A percentile compares a stretch with the other conserved stretches of the same genome.
Conservation (phyloP, 169 alveolate genomes). For the Plasmodium gallinaceum region DNA sequence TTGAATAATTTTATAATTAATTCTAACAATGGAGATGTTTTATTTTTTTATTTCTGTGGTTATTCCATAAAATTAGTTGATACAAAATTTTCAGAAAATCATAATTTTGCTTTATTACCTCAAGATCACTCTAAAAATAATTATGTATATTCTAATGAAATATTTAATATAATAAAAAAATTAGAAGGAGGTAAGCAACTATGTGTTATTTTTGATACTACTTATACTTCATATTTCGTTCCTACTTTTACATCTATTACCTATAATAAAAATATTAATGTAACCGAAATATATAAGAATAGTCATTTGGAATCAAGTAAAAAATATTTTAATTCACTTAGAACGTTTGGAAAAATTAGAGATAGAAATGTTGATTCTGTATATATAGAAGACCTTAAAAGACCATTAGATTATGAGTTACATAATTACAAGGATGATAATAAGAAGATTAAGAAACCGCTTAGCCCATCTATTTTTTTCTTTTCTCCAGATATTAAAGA, state of each 20-base stretch:
- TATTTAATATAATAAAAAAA: constrained; percentile 56
- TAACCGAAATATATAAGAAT: constrained; percentile 56
- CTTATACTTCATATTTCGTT: constrained; percentile 61
- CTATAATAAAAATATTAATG: constrained; percentile 39
- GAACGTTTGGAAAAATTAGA: constrained; percentile 50
- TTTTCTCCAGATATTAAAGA: constrained; percentile 64
- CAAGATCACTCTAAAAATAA: constrained; percentile 66
- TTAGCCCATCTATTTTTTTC: constrained; percentile 66
- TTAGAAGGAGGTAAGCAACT: constrained; percentile 71
- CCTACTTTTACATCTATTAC: constrained; percentile 48
- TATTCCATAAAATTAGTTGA: constrained; percentile 67
- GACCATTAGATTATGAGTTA: constrained; percentile 23
- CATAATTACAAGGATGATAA: constrained; percentile 16
- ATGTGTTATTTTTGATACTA: constrained; percentile 69
- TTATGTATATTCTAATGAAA: constrained; percentile 71
- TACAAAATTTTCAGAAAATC: constrained; percentile 45
- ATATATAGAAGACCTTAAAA: constrained; percentile 43
- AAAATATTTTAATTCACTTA: constrained; percentile 34
- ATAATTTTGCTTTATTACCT: constrained; percentile 75
- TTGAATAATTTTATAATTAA: constrained; percentile 44
- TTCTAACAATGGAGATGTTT: constrained; percentile 65
- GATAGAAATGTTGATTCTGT: constrained; percentile 59
- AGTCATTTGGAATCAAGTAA: constrained; percentile 8
- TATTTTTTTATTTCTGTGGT: constrained; percentile 73
- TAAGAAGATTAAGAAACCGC: neutral